These are phyloP conservation scores for Dryas drummondii DNA, from an alignment of 306 rosid species.

Conservation along the genomic window DNA sequence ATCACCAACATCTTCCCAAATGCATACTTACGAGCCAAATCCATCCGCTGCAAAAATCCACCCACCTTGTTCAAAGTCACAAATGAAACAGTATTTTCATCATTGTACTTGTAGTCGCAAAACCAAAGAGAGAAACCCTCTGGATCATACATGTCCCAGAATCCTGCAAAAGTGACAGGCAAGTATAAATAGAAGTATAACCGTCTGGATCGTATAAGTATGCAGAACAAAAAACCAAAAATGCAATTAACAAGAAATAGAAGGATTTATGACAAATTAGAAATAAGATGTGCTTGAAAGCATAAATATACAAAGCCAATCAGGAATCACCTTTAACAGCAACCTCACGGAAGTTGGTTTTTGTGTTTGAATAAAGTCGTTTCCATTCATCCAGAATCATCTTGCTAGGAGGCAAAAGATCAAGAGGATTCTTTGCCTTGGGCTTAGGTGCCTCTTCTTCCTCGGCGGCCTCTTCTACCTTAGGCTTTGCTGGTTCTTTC, in stretches of 20 bases:
- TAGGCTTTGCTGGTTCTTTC: slow-evolving; percentile 48
- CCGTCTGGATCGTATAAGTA: background rate
- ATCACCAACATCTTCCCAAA: slow-evolving; percentile 85
- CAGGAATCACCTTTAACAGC: slow-evolving; percentile 68
- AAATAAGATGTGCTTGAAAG: background rate
- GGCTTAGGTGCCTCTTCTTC: slow-evolving; percentile 82
- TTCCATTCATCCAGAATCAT: slow-evolving; percentile 92
- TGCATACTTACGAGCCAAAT: slow-evolving; percentile 76
- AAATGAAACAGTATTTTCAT: slow-evolving; percentile 72
- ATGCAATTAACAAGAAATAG: background rate
- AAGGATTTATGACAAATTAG: background rate
- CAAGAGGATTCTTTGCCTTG: slow-evolving; percentile 81
- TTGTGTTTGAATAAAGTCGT: slow-evolving; percentile 82
- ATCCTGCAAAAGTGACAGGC: slow-evolving; percentile 47
- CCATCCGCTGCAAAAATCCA: slow-evolving; percentile 87
- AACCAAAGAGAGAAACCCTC: slow-evolving; percentile 94
- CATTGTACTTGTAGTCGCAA: slow-evolving; percentile 72
- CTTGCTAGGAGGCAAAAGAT: slow-evolving; percentile 82
- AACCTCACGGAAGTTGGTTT: slow-evolving; percentile 87
- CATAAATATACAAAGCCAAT: background rate
- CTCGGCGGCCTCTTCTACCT: slow-evolving; percentile 38
- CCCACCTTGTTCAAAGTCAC: slow-evolving; percentile 80
- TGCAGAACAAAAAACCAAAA: background rate
- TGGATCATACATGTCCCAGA: slow-evolving; percentile 95
- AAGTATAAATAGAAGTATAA: background rate